Percentiles rank a stretch among this genome's conserved stretches.
These are phyloP conservation scores for Candida schatavii DNA, from an alignment of 805 yeast genomes.

Conservation along the genomic window DNA sequence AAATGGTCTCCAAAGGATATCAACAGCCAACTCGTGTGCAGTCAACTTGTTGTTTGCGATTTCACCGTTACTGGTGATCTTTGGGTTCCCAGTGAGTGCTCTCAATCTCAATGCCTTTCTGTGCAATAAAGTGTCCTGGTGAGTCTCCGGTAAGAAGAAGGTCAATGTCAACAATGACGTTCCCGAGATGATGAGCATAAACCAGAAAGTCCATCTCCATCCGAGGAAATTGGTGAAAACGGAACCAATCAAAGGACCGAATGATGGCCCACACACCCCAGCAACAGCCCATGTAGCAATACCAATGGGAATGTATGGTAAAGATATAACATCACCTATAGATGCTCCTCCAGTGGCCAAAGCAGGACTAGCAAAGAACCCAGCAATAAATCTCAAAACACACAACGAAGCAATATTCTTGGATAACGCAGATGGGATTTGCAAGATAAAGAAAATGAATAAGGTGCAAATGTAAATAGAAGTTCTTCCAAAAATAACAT, in stretches of 20 bases:
- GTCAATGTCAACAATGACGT: conserved; percentile 31
- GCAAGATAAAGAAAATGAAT: conserved; percentile 44
- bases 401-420: conserved; percentile 46
- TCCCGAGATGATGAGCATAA: conserved; percentile 41
- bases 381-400: conserved; percentile 48
- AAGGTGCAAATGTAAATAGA: conserved; percentile 42
- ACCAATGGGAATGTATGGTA: conserved; percentile 39
- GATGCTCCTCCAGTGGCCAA: conserved; percentile 55
- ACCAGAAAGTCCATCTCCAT: conserved; percentile 60
- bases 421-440: conserved; percentile 49
- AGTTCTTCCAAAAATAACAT: conserved; percentile 47
- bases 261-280: conserved; percentile 46
- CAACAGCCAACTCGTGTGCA: conserved; percentile 14
- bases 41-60: conserved; percentile 16
- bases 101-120: conserved; percentile 43
- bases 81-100: conserved; percentile 38
- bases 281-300: conserved; percentile 49
- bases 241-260: conserved; percentile 55
- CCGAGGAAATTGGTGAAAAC: conserved; percentile 37
- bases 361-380: conserved; percentile 51
- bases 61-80: conserved; percentile 35
- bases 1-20: conserved; percentile 49
- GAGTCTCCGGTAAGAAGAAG: conserved; percentile 49
- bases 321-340: conserved; percentile 42
- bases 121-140: conserved; percentile 35